Base-by-base conservation (phyloP, 1,284 basidiomycete species). In the Boletus nobilissimus region DNA sequence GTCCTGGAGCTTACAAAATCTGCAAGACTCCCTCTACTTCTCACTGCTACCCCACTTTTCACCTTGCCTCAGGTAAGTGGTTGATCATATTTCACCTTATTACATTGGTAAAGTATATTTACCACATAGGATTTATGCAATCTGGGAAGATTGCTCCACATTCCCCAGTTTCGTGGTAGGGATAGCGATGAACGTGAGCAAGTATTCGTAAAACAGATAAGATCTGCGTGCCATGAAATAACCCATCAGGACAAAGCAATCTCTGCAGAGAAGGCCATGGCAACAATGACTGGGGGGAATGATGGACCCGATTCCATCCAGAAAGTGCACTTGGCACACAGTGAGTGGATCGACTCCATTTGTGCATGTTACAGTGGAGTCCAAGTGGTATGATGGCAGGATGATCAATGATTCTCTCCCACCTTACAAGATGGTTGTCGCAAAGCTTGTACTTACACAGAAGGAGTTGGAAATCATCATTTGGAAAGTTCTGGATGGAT, bases 401-500 rank as follows among this genome's bases (percentile, higher is more conserved):
- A 26, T 54, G 40, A 77, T 77, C 32, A 77, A 77, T 24, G 57
- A 77, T 14, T 68, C 76, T n/a, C 10, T 76, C 22, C 76, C 76
- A 29, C 76, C 69, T 2, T 77, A 77, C 70, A 77, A 69, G 24
- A 76, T 72, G 70, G 65, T 77, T 3, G 48, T 77, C 1, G 76
- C 46, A 1, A 77, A 69, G 39, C 76, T 77, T 26, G 13, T 40
- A 18, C 75, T 77, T 7, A 69, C 74, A 32, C 29, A 71, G 16
- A 9, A 36, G 39, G 76, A 77, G 60, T 22, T 77, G 46, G 13
- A 32, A 22, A 48, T 72, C 34, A 69, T 77, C n/a, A n/a, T n/a
- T 36, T 39, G 76, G 11, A 68, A 69, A 16, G 76, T 77, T 5
- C 76, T 77, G 57, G 74, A 77, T 13, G 74, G 76, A 24, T 77